A percentile compares a stretch with the other conserved stretches of the same genome.
These are phyloP conservation scores for Quercus glauca DNA, from an alignment of 306 rosid species.

Conservation along the genomic window DNA sequence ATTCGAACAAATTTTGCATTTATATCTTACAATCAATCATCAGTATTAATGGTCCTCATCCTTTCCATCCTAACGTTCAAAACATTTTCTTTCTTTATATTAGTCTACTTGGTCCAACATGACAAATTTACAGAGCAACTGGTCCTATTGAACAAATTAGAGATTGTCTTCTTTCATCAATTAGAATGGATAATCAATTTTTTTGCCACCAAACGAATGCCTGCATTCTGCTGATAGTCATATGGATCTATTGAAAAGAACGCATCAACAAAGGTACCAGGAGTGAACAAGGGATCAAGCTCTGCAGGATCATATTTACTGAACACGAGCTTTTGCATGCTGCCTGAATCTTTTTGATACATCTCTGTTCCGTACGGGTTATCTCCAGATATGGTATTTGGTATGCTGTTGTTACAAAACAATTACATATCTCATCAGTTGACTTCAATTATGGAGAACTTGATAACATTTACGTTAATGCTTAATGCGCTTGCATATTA, in stretches of 20 bases:
- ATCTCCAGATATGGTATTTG: conserved; percentile 44
- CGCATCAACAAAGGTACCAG: conserved; percentile 70
- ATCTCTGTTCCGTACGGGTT: conserved; percentile 71
- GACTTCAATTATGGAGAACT: background rate
- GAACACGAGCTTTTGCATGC: conserved; percentile 58
- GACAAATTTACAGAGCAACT: conserved; percentile 6
- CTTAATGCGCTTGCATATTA: background rate
- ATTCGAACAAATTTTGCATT: background rate
- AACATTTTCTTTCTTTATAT: background rate
- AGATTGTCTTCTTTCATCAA: conserved; percentile 21
- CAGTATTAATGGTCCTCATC: background rate
- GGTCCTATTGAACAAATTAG: conserved; percentile 7
- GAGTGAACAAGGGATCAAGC: conserved; percentile 56
- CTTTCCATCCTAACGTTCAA: background rate
- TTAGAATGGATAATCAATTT: conserved; percentile 66
- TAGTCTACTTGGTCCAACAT: background rate
- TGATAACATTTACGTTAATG: background rate
- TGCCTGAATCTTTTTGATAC: conserved; percentile 68
- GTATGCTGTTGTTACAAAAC: conserved; percentile 56
- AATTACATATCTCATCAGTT: background rate
- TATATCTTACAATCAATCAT: background rate
- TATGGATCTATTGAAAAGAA: conserved; percentile 76
- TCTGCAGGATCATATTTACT: conserved; percentile 71
- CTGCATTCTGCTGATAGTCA: conserved; percentile 82
- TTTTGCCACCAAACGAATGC: conserved; percentile 75